Base-by-base conservation (phyloP, 805 yeast species). In the Metschnikowia kofuensis region DNA sequence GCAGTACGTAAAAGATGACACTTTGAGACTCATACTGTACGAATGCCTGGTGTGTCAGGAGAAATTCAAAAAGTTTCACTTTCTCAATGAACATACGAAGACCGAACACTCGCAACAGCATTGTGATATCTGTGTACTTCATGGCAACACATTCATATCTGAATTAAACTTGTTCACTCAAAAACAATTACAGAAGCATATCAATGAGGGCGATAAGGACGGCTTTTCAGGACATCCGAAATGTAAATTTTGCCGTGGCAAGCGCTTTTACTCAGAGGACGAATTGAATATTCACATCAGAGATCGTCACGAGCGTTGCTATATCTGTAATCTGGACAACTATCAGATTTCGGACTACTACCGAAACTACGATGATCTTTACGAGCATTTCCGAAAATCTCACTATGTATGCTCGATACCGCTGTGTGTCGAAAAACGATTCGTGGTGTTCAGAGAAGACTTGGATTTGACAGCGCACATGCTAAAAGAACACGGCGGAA, bases 161-260 rank as follows among this genome's bases (percentile, higher is more conserved):
- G 98, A 94, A 62, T 72, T 88, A 44, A 73, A 75, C 39, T 64
- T 86, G 13, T 88, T 80, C 62, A 76, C 83, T 0, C 75, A 75
- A 35, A 79, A 79, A 47, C 84, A 82, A 56, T 72, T 92, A 39
- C 82, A 80, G 51, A 75, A 68, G 39, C 99, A 94, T 67, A 84
- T 85, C 61, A 66, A 75, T 4, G 74, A 70, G 35, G 97, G 97
- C 43, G 96, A 91, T 59, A 48, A 48, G 27, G 76, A 73, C 37
- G 96, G 96, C 0, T 91, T 91, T 65, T 74, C 67, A 10, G 98
- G 98, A 0, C 98, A 91, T 64, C 97, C 98, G 0, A 70, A 75
- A 53, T 94, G 99, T 74, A 79, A 79, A 54, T 87, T 88, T 64
- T 94, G 99, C 66, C 67, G 76, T 4, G 82, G 82, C 2, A 77